Evolutionary conservation across 2,329 filamentous ascomycete genomes (phyloP).

Genomic region (Hirsutella thompsonii): DNA sequence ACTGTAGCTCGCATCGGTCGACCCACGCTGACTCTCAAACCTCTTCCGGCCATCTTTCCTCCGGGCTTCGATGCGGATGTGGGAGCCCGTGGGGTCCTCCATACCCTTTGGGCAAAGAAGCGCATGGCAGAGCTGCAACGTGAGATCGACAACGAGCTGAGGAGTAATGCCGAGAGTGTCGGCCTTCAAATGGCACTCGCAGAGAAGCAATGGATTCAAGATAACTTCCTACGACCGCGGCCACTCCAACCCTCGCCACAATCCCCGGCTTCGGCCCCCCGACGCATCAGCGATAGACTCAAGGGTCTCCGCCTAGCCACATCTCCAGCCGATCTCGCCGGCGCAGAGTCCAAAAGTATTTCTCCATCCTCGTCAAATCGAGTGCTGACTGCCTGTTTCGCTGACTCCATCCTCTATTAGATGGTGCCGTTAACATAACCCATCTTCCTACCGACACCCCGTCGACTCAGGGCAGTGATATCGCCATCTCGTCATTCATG

Average conservation of each 20-base stretch:
- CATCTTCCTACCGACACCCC: constrained; percentile 20
- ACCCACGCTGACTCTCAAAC: constrained; percentile 49
- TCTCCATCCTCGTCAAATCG: neutral
- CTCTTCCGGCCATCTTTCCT: constrained; percentile 77
- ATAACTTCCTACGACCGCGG: constrained; percentile 45
- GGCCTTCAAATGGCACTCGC: constrained; percentile 73
- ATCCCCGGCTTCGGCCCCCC: constrained; percentile 41
- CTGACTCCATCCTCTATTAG: constrained; percentile 7
- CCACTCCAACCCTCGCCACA: constrained; percentile 5
- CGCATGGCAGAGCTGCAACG: constrained; percentile 59
- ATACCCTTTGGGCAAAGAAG: constrained; percentile 84
- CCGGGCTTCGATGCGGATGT: constrained; percentile 58
- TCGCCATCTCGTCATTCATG: constrained; percentile 23
- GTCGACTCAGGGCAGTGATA: constrained; percentile 17
- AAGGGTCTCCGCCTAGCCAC: constrained; percentile 69
- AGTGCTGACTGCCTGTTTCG: constrained; percentile 7
- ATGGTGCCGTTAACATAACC: constrained; percentile 20
- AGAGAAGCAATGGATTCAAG: constrained; percentile 75
- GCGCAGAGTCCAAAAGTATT: constrained; percentile 34
- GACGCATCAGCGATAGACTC: constrained; percentile 65
- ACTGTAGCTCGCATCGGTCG: constrained; percentile 40
- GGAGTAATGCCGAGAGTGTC: constrained; percentile 65
- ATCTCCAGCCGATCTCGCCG: constrained; percentile 46
- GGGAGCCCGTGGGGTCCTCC: constrained; percentile 69
- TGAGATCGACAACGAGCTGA: constrained; percentile 65